Evolutionary conservation across 225 moss, liverwort and hornwort species (phyloP), one percentile per base, ranked within the genome.

Genomic region (Physcomitrellopsis africana): DNA sequence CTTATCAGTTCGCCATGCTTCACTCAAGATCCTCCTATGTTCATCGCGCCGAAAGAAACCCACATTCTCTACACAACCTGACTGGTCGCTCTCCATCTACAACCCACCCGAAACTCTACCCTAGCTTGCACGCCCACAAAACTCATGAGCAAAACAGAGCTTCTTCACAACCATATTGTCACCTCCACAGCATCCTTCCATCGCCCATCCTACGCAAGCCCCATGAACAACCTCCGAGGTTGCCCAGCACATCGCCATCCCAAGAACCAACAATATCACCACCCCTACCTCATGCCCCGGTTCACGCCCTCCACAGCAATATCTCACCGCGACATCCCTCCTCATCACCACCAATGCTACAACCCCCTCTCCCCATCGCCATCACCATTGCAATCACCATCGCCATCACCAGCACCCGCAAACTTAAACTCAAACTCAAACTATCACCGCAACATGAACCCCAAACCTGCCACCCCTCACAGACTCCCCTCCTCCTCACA

Each of bases 1-100:
- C 53, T 60, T 58, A 51, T 53, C 76, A 13, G 67, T 72, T 52
- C 81, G 72, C 76, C 72, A 70, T 19, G 22, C 55, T 43, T 54
- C 22, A 10, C 75, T 46, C 47, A 48, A 62, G 53, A 54, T 56
- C 68, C 64, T 65, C 64, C 65, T 63, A 72, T 22, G 51, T 63
- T 49, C 62, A 10, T 51, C 80, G 51, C 63, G 59, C 32, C 69
- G 37, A 42, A 48, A 18, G 51, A 19, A 81, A 63, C 17, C 11
- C 67, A 63, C 73, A 62, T 68, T 12, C 67, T 44, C 76, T 80
- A 20, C 74, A 62, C 75, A 75, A 57, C 59, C 68, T 16, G 45
- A 13, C 71, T 12, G 27, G 67, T 67, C 55, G 55, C 54, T 67
- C 59, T 75, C 81, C 85, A 81, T 79, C 75, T 64, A 76, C 75